Evolutionary conservation across 106 monocot genomes (phyloP), one percentile per base, ranked within the genome.

Genomic region (Dioscorea zingiberensis): DNA sequence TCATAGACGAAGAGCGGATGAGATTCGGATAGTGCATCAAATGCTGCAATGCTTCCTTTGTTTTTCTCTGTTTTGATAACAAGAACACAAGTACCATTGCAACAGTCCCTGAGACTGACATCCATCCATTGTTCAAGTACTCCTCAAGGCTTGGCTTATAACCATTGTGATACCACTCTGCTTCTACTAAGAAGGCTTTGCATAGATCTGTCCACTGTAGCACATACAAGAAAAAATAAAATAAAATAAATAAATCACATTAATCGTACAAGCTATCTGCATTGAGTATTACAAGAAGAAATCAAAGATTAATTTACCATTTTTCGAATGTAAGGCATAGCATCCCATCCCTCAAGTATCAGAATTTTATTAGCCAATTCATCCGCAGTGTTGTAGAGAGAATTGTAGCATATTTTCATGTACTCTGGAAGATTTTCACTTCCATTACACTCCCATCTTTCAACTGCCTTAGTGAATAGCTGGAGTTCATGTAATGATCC

Each of bases 131-230:
- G 17, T 77, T 61, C 2, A 77, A 38, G 44, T 85, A 85, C 46
- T 85, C 84, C 7, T 62, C 9, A 2, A 80, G 27, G 17, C 69
- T 70, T 16, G 84, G 80, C 7, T 54, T 73, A 27, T 70, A 55
- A 24, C 54, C 28, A n/a, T 53, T 29, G 18, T 73, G 30, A 27
- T 76, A 54, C 84, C 84, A 84, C 25, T 71, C 80, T 38, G 84
- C 80, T 48, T 84, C 84, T 25, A 60, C 3, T 22, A 84, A 44
- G 57, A 73, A 80, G 5, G 80, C 58, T 18, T 76, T 84, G 69
- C 72, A 76, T 26, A 84, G 22, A 65, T 84, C 80, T 62, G 51
- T 28, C 79, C 84, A 84, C 84, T 80, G 51, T 22, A 59, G n/a
- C n/a, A 4, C 13, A 67, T 17, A 3, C 58, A 58, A 59, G 51